A percentile compares a stretch with the other conserved stretches of the same genome.
Evolutionary conservation across 352 stramenopile genomes (phyloP).

Genomic region (Globisporangium splendens): DNA sequence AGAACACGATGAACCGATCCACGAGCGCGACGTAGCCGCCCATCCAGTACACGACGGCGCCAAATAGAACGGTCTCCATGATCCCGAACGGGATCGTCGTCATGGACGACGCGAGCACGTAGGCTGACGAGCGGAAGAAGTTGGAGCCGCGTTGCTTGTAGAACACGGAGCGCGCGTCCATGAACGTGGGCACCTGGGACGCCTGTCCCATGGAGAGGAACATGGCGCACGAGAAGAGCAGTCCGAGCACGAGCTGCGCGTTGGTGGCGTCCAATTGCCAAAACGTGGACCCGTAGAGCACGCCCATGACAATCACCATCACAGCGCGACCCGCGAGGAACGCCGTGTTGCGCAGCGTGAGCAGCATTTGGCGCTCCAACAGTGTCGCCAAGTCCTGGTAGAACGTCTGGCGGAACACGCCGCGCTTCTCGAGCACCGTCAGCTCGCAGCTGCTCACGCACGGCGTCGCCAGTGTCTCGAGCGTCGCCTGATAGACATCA

Average conservation of each 20-base stretch:
- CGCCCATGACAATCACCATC: constrained; percentile 62
- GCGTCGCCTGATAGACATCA: constrained; percentile 41
- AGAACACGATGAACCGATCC: constrained; percentile 53
- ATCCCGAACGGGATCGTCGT: constrained; percentile 51
- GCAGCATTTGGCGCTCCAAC: constrained; percentile 55
- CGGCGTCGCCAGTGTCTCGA: constrained; percentile 34
- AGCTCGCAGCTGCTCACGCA: no score
- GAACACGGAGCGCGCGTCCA: constrained; percentile 70
- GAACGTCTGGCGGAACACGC: constrained; percentile 49
- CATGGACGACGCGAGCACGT: constrained; percentile 60
- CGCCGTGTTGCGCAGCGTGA: constrained; percentile 57
- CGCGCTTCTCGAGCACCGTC: no score
- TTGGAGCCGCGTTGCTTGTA: constrained; percentile 90
- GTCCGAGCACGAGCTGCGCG: constrained; percentile 65
- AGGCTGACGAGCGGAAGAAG: constrained; percentile 83
- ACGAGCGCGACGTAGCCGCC: constrained; percentile 58
- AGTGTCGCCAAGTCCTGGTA: constrained; percentile 37
- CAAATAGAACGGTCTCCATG: constrained; percentile 81
- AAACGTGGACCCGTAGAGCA: constrained; percentile 66
- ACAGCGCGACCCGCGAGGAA: constrained; percentile 41
- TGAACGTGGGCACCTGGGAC: constrained; percentile 75
- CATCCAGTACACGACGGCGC: constrained; percentile 90
- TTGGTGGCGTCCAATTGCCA: constrained; percentile 55
- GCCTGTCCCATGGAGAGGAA: constrained; percentile 84
- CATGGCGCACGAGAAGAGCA: constrained; percentile 87